Evolutionary conservation across 208 protist species (phyloP).

Genomic region (Leishmania guyanensis): DNA sequence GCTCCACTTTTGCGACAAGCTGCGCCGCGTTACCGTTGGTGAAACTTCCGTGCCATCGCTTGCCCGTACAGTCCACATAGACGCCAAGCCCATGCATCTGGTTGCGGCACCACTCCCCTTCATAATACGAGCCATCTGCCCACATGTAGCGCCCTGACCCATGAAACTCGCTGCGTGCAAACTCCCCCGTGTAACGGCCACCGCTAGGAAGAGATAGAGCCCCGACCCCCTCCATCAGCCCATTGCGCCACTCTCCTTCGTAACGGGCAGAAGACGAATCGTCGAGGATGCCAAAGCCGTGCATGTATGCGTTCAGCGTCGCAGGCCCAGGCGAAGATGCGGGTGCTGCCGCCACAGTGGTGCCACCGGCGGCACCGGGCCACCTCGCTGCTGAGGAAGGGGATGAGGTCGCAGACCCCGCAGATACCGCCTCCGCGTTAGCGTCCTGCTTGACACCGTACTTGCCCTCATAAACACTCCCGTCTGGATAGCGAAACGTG

Average conservation of each 20-base stretch:
- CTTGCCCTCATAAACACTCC: constrained; percentile 73
- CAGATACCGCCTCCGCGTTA: constrained; percentile 8
- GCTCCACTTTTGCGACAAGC: constrained; percentile 57
- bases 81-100: constrained; percentile 87
- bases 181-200: constrained; percentile 53
- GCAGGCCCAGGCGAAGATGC: not conserved
- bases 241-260: constrained; percentile 84
- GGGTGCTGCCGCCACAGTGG: not conserved
- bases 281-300: constrained; percentile 32
- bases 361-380: constrained; percentile 14
- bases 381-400: constrained; percentile 16
- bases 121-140: constrained; percentile 88
- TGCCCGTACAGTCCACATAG: constrained; percentile 68
- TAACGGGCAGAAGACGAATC: constrained; percentile 75
- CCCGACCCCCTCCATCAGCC: constrained; percentile 67
- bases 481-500: constrained; percentile 62
- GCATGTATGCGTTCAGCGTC: constrained; percentile 20
- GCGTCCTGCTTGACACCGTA: constrained; percentile 33
- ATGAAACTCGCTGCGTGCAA: constrained; percentile 64
- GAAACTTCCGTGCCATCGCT: constrained; percentile 84
- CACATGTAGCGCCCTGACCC: constrained; percentile 81
- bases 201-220: constrained; percentile 63
- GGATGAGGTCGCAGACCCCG: constrained; percentile 3
- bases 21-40: constrained; percentile 45
- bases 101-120: constrained; percentile 79